A percentile compares a stretch with the other conserved stretches of the same genome.
Conservation (phyloP, 1,284 basidiomycete species). For the Tilletiaria anomala region DNA sequence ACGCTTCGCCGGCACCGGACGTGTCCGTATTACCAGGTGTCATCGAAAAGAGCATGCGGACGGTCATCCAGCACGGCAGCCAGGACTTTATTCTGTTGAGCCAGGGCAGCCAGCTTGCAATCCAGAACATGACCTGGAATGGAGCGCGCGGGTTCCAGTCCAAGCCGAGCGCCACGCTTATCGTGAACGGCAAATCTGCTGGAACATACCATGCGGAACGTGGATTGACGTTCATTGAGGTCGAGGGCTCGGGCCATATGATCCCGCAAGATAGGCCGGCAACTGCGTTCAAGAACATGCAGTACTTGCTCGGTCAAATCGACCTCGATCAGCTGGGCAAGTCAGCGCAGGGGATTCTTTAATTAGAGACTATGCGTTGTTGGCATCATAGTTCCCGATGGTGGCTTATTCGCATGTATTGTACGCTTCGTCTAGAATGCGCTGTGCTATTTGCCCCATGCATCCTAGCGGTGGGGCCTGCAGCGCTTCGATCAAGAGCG, state of each 20-base stretch:
- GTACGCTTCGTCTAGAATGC: no score
- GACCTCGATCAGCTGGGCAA: not conserved
- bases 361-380: no score
- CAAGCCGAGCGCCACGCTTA: slow-evolving; percentile 10
- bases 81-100: slow-evolving; percentile 24
- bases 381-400: no score
- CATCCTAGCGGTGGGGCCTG: no score
- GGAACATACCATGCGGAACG: slow-evolving; percentile 20
- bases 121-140: slow-evolving; percentile 36
- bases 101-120: slow-evolving; percentile 21
- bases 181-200: slow-evolving; percentile 7
- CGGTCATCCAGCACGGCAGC: slow-evolving; percentile 26
- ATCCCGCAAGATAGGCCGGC: slow-evolving; percentile 18
- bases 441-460: no score
- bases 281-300: slow-evolving; percentile 17
- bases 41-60: slow-evolving; percentile 21
- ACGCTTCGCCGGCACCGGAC: slow-evolving; percentile 3
- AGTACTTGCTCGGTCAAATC: slow-evolving; percentile 30
- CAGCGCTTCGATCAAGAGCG: no score
- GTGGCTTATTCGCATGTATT: no score
- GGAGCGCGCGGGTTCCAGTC: slow-evolving; percentile 24
- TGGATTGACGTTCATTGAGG: slow-evolving; percentile 16
- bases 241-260: slow-evolving; percentile 13
- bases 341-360: no score
- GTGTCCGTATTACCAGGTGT: slow-evolving; percentile 12